These are phyloP conservation scores for Hericium erinaceus DNA, from an alignment of 768 basidiomycete species.

Conservation along the genomic window DNA sequence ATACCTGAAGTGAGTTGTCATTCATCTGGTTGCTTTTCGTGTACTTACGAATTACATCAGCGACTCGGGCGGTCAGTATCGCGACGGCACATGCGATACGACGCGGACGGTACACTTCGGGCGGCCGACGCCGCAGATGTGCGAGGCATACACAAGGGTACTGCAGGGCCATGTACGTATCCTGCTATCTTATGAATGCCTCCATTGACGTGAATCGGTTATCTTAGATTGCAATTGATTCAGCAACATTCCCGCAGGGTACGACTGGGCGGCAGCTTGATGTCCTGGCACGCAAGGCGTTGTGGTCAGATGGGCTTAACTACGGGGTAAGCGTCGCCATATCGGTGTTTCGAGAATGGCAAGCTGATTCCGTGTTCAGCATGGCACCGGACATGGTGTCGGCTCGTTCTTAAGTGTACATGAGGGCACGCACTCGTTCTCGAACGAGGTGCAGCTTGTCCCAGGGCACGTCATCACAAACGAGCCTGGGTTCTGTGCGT, in stretches of 20 bases:
- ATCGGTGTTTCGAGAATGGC: neutral
- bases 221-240: constrained; percentile 80
- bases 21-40: neutral
- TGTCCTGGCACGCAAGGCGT: constrained; percentile 78
- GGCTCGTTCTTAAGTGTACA: constrained; percentile 83
- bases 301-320: constrained; percentile 82
- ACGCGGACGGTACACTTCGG: constrained; percentile 83
- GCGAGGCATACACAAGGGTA: constrained; percentile 89
- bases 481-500: constrained; percentile 88
- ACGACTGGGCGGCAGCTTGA: constrained; percentile 79
- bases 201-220: constrained; percentile 13
- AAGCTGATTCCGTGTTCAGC: constrained; percentile 29
- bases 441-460: constrained; percentile 54
- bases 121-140: constrained; percentile 74
- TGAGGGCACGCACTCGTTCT: constrained; percentile 78
- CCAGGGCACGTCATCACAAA: constrained; percentile 92
- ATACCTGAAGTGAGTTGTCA: constrained; percentile 64
- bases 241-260: constrained; percentile 83
- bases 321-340: constrained; percentile 45
- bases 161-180: constrained; percentile 87
- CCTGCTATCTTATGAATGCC: constrained; percentile 11
- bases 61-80: constrained; percentile 87
- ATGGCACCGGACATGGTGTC: constrained; percentile 89
- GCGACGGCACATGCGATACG: constrained; percentile 85
- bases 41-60: constrained; percentile 1